A percentile compares a stretch with the other conserved stretches of the same genome.
phyloP scores from a whole-genome alignment of 2,329 filamentous ascomycete genomes.

The Trichoderma sp. region DNA sequence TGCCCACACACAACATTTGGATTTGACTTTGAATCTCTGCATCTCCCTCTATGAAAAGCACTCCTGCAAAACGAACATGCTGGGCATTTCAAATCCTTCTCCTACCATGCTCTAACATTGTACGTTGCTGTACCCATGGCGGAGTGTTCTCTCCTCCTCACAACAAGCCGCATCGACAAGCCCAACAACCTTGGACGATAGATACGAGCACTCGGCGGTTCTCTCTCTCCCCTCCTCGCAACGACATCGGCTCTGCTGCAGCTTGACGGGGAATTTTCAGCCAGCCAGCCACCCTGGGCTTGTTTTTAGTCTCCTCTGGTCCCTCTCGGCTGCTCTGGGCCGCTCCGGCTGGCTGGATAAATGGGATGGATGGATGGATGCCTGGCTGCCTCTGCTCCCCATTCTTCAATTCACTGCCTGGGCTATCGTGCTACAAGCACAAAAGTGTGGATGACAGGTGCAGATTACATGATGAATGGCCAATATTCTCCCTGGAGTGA shows the following conservation, averaged over 20 bases:
- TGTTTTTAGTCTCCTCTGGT: neutral
- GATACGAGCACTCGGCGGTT: neutral
- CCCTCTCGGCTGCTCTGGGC: neutral
- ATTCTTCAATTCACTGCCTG: neutral
- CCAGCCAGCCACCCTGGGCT: neutral
- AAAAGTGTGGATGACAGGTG: neutral
- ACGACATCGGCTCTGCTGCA: neutral
- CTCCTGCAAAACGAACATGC: neutral
- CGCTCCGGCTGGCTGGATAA: conserved; percentile 5
- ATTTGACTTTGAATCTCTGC: neutral
- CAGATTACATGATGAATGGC: neutral
- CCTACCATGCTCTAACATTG: neutral
- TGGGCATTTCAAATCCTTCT: neutral
- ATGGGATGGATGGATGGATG: neutral
- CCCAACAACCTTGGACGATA: neutral
- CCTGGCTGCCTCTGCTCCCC: neutral
- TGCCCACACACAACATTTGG: neutral
- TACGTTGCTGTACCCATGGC: neutral
- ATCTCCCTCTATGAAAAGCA: neutral
- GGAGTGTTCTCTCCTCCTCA: neutral
- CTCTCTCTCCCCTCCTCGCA: neutral
- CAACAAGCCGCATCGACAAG: neutral
- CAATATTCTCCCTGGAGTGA: conserved; percentile 7
- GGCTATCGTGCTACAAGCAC: neutral
- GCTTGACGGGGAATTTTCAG: neutral